Evolutionary conservation across 73 alveolate species (phyloP).

Genomic region (Paramecium bursaria): DNA sequence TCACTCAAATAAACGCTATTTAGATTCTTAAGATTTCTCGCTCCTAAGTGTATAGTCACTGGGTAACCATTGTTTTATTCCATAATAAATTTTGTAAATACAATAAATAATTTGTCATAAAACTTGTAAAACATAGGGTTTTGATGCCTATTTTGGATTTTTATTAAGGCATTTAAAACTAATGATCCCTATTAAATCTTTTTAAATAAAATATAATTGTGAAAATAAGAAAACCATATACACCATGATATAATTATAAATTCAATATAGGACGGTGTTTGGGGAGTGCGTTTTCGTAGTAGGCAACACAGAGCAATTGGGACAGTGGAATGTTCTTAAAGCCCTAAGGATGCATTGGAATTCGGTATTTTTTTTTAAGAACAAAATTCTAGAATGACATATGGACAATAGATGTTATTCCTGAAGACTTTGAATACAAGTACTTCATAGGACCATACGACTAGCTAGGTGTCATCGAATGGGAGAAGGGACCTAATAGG

Average conservation of each 20-base stretch:
- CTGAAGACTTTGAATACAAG: slow-evolving; percentile 15
- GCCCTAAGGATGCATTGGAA: slow-evolving; percentile 41
- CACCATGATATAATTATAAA: slow-evolving; percentile 1
- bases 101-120: no score
- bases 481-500: slow-evolving; percentile 50
- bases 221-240: no score
- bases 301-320: neutral
- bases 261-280: slow-evolving; percentile 42
- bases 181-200: slow-evolving; percentile 20
- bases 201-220: neutral
- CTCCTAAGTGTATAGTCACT: neutral
- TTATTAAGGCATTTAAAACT: no score
- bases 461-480: neutral
- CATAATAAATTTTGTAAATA: no score
- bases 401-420: slow-evolving; percentile 18
- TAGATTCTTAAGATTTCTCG: slow-evolving; percentile 1
- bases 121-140: no score
- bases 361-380: neutral
- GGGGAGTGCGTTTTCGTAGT: slow-evolving; percentile 18
- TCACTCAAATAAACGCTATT: neutral
- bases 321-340: slow-evolving; percentile 19
- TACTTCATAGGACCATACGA: slow-evolving; percentile 24
- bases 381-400: slow-evolving; percentile 15
- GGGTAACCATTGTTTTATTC: no score
- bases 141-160: no score